A percentile compares a stretch with the other conserved stretches of the same genome.
Evolutionary conservation across 768 basidiomycete genomes (phyloP).

Genomic region (Paxillus involutus): DNA sequence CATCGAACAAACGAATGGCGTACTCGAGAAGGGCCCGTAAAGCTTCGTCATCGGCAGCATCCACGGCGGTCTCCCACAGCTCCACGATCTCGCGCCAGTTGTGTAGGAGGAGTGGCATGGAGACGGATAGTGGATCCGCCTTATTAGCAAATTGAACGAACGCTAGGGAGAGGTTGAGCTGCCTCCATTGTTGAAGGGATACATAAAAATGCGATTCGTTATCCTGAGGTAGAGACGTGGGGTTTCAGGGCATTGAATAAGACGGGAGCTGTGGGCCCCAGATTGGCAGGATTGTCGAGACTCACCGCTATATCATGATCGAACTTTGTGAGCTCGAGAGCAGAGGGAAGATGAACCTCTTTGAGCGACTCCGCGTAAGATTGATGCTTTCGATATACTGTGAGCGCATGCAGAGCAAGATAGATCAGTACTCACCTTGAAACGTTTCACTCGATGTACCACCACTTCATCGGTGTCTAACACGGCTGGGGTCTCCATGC

Average conservation of each 20-base stretch:
- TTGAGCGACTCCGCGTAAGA: constrained; percentile 69
- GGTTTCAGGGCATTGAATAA: not conserved
- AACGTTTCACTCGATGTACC: constrained; percentile 44
- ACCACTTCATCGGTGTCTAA: constrained; percentile 20
- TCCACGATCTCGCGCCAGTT: constrained; percentile 71
- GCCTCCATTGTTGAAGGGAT: constrained; percentile 71
- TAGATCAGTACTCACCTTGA: constrained; percentile 40
- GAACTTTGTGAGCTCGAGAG: constrained; percentile 52
- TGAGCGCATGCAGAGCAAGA: not conserved
- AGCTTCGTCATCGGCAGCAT: constrained; percentile 68
- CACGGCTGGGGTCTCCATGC: constrained; percentile 8
- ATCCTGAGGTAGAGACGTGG: constrained; percentile 45
- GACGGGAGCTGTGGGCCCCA: not conserved
- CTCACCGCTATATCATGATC: constrained; percentile 60
- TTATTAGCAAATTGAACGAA: constrained; percentile 71
- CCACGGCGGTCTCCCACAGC: constrained; percentile 61
- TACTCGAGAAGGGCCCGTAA: constrained; percentile 76
- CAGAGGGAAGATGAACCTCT: constrained; percentile 70
- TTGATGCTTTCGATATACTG: constrained; percentile 51
- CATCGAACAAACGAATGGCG: constrained; percentile 22
- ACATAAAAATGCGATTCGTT: constrained; percentile 77
- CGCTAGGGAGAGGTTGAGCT: constrained; percentile 75
- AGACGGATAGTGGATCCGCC: constrained; percentile 61
- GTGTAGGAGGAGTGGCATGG: constrained; percentile 79
- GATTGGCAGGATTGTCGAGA: not conserved